Evolutionary conservation across 2,329 filamentous ascomycete species (phyloP), one percentile per base, ranked within the genome.

Genomic region (Ceratocystis papillata): DNA sequence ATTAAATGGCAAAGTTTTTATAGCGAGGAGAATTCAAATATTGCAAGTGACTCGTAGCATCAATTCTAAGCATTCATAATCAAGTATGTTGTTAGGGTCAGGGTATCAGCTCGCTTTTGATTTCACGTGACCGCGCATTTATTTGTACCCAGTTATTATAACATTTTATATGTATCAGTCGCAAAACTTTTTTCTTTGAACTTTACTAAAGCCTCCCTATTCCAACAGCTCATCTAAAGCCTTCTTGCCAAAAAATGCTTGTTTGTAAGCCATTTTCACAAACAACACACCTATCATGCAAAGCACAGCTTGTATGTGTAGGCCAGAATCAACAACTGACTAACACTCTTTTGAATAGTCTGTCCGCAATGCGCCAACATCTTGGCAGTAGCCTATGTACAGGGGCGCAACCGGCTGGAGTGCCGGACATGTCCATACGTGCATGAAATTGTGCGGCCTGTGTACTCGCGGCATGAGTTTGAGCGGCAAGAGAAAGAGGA

Each of bases 381-480:
- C 76, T 84, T 94, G 73, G 90, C 87, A 72, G 86, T 93, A 72
- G 85, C 85, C 68, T 74, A 79, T 62, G 80, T 80, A 69, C 79
- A 77, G 62, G 79, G 81, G 67, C 78, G 77, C 72, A 96, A 96
- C 79, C 87, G 91, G 67, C 90, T 97, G 76, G 90, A 96, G 77
- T 99, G 94, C 79, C 89, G 90, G 67, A 96, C 91, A 67, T 99
- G 94, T 72, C 93, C 94, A 3, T 99, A 96, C 79, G 87, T 95
- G 75, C 91, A 90, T 76, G 79, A 88, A 67, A 87, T 97, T 72
- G 86, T 87, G 70, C 83, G 87, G 72, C 84, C 86, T 68, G 88
- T 90, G 76, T 96, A 85, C 77, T 86, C 81, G 72, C 91, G 96
- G 73, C 88, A 89, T 71, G 87, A 88, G 70, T 91, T 94, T 80